Percentiles rank a stretch among this genome's conserved stretches.
Evolutionary conservation across 257 asterid genomes (phyloP).

Genomic region (Solanum acaule): DNA sequence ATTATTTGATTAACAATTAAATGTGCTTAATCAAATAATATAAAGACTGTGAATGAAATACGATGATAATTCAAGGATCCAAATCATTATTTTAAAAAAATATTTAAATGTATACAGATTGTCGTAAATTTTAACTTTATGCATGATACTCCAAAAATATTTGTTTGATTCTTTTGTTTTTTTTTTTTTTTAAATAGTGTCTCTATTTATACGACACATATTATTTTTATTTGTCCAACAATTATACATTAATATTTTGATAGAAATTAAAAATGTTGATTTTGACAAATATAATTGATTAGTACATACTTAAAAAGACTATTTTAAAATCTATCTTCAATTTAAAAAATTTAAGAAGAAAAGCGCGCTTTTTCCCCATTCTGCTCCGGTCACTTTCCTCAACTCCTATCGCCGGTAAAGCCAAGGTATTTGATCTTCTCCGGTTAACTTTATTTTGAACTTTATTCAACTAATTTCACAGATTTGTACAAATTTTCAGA

Average conservation of each 20-base stretch:
- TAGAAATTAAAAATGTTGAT: no score
- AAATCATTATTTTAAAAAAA: no score
- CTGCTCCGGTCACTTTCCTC: constrained; percentile 27
- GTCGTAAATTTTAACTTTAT: no score
- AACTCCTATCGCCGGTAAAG: background rate
- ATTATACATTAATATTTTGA: background rate
- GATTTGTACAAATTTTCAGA: background rate
- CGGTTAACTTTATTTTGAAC: background rate
- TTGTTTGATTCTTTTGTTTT: background rate
- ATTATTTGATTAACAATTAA: no score
- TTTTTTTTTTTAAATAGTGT: no score
- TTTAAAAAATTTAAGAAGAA: background rate
- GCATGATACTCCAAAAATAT: background rate
- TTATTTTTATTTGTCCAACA: no score
- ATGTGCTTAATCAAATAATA: background rate
- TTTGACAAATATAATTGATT: no score
- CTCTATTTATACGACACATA: rapidly evolving
- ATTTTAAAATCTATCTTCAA: background rate
- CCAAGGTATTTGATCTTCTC: background rate
- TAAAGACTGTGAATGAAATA: background rate
- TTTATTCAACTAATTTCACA: background rate
- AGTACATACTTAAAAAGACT: background rate
- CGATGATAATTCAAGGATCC: no score
- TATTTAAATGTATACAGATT: no score
- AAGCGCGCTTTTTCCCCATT: constrained; percentile 12